A percentile compares a stretch with the other conserved stretches of the same genome.
These are phyloP conservation scores for Glebionis coronaria DNA, from an alignment of 129 eudicot species.

Conservation along the genomic window DNA sequence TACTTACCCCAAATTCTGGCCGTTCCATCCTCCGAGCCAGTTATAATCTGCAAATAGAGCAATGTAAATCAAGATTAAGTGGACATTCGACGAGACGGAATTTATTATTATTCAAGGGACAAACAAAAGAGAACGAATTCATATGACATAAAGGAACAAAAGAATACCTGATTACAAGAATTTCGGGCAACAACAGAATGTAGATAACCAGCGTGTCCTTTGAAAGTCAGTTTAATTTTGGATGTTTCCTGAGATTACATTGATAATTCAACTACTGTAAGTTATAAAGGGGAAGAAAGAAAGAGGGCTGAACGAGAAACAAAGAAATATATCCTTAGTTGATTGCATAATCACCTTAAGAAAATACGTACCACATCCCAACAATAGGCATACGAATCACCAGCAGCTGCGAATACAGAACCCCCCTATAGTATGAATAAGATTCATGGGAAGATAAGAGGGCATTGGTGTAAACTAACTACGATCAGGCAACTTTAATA, in stretches of 20 bases:
- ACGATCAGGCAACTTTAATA: not conserved
- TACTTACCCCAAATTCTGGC: conserved; percentile 91
- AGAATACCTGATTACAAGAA: conserved; percentile 65
- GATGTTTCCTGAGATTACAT: conserved; percentile 54
- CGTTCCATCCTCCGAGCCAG: conserved; percentile 98
- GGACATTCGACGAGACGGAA: not conserved
- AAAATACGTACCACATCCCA: conserved; percentile 92
- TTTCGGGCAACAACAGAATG: conserved; percentile 70
- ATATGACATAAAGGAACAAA: not conserved
- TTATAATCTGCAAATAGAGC: conserved; percentile 62
- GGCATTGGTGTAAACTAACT: conserved; percentile 1
- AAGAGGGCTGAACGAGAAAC: not conserved
- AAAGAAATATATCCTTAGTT: not conserved
- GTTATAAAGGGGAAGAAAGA: not conserved
- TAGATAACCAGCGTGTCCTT: conserved; percentile 87
- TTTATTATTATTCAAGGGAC: too few relatives aligned
- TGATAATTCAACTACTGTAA: not conserved
- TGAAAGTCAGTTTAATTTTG: conserved; percentile 62
- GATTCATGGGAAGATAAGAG: not conserved
- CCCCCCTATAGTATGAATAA: conserved; percentile 45
- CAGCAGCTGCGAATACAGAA: conserved; percentile 81
- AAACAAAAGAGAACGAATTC: too few relatives aligned
- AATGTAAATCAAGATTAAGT: conserved; percentile 19
- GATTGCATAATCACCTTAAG: conserved; percentile 28
- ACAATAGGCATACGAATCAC: conserved; percentile 93